Base-by-base conservation (phyloP, 2,329 filamentous ascomycete species). In the Claviceps sp. region DNA sequence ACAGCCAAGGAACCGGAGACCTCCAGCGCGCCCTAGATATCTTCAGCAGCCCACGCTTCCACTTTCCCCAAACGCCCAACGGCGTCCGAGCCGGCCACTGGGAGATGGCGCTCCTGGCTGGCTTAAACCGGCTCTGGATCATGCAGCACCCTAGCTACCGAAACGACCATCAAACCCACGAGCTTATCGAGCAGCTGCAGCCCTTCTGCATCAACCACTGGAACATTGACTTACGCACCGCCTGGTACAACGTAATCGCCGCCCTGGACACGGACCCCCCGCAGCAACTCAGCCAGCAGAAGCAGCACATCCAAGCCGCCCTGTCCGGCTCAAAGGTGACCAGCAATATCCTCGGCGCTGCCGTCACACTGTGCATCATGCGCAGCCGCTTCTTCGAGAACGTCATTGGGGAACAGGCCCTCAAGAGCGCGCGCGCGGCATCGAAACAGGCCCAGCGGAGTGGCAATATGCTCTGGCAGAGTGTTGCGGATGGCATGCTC, bases 361-460 rank as follows among this genome's bases (percentile, higher is more conserved):
- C 84, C 47, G 85, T 96, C 57, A 83, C 85, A 5, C 78, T 96
- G 54, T 89, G 83, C 58, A 83, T 93, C 57, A 94, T 96, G 85
- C 85, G 86, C 50, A 82, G 78, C 61, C 79, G 82, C 49, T 85
- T 95, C 61, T 96, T 90, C 66, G 83, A 84, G 46, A 85, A 85
- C 54, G 84, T 90, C 14, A 81, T 94, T 4, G 89, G 89, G 48
- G 84, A 86, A 54, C 86, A 90, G 65, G 84, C 85, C 0, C 75
- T 87, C 54, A 89, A 89, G 68, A 87, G 84, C 61, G 84, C 85
- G 4, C 76, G 78, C 56, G 85, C 86, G 0, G 84, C 82, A 24
- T 76, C 77, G 24, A 77, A 76, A 43, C 83, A 87, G 69, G 84
- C 85, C 5, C 77, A 78, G 57, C 79, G 79, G 63, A 85, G 82